A percentile compares a stretch with the other conserved stretches of the same genome.
phyloP scores from a whole-genome alignment of 805 yeast genomes.

The Candida michaelii region DNA sequence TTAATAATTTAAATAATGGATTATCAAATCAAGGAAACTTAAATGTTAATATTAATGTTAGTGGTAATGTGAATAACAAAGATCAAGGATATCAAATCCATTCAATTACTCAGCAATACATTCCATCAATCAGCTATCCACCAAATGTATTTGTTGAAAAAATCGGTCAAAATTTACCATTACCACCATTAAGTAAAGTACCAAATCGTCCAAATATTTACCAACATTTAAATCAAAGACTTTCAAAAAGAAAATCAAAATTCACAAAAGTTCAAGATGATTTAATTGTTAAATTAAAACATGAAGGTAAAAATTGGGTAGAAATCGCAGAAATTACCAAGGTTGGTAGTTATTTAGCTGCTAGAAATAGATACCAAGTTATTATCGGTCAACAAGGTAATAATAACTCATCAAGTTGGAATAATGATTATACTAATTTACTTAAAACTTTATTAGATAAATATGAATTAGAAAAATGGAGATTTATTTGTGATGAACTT shows the following conservation, averaged over 20 bases:
- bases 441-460: constrained; percentile 59
- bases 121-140: constrained; percentile 4
- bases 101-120: constrained; percentile 6
- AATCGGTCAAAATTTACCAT: constrained; percentile 30
- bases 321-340: constrained; percentile 67
- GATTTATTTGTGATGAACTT: constrained; percentile 60
- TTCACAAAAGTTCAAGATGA: constrained; percentile 69
- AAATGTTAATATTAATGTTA: constrained; percentile 1
- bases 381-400: constrained; percentile 79
- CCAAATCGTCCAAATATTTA: constrained; percentile 45
- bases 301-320: constrained; percentile 66
- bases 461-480: constrained; percentile 72
- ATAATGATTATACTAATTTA: constrained; percentile 49
- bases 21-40: neutral
- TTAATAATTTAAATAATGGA: constrained; percentile 2
- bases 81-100: constrained; percentile 3
- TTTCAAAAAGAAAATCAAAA: constrained; percentile 64
- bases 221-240: constrained; percentile 43
- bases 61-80: constrained; percentile 3
- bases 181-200: constrained; percentile 48
- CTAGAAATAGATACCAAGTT: constrained; percentile 76
- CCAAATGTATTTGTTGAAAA: constrained; percentile 8
- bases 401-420: constrained; percentile 67
- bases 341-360: constrained; percentile 68
- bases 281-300: constrained; percentile 59